Conservation (phyloP, 2,329 filamentous ascomycete species). For the Elsinoe necatrix region DNA sequence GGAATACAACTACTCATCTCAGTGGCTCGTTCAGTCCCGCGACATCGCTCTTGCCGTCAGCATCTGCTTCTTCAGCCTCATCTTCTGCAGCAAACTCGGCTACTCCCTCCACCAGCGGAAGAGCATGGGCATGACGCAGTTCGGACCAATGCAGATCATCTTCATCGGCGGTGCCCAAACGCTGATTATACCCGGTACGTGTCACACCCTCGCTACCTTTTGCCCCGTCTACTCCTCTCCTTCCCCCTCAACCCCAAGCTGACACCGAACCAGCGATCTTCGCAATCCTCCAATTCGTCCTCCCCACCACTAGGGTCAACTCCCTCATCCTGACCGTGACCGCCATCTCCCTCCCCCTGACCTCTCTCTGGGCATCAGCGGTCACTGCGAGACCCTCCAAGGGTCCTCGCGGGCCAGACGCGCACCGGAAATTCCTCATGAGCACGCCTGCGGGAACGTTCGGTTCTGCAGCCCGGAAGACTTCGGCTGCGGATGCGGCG, state of each 20-base stretch:
- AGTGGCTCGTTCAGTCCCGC: constrained; percentile 20
- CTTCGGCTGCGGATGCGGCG: background rate
- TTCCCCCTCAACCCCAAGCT: constrained; percentile 18
- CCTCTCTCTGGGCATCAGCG: constrained; percentile 55
- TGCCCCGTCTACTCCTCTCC: background rate
- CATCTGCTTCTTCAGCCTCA: constrained; percentile 54
- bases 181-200: constrained; percentile 54
- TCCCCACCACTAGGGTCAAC: constrained; percentile 42
- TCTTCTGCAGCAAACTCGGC: constrained; percentile 55
- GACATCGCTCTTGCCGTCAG: constrained; percentile 46
- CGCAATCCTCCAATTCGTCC: constrained; percentile 48
- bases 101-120: constrained; percentile 49
- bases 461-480: background rate
- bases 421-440: constrained; percentile 18
- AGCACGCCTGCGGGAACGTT: constrained; percentile 9
- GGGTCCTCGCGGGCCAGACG: constrained; percentile 16
- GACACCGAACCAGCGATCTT: constrained; percentile 46
- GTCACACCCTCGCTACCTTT: background rate
- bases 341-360: constrained; percentile 56
- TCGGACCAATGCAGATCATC: constrained; percentile 58
- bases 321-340: constrained; percentile 50
- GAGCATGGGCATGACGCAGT: constrained; percentile 50
- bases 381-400: constrained; percentile 22
- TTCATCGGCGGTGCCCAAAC: constrained; percentile 62
- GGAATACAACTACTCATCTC: constrained; percentile 15